Evolutionary conservation across 495 filamentous ascomycete species (phyloP).

Genomic region (Glarea lozoyensis): DNA sequence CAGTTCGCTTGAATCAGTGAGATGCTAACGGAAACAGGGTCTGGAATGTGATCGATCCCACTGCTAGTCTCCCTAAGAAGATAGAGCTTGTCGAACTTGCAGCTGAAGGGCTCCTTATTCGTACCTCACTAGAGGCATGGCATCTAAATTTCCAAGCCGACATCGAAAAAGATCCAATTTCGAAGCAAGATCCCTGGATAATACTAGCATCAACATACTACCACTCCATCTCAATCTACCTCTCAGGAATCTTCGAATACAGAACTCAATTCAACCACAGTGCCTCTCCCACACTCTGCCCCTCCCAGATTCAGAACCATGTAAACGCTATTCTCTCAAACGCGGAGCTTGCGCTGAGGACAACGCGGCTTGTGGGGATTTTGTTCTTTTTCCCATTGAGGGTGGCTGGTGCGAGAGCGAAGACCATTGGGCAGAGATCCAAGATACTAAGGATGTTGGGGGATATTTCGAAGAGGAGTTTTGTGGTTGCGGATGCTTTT

Average conservation of each 20-base stretch:
- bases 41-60: not conserved
- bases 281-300: not conserved
- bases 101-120: slow-evolving; percentile 5
- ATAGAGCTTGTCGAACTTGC: not conserved
- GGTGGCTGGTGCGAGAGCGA: slow-evolving; percentile 15
- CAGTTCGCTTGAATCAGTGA: not conserved
- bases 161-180: too few relatives aligned
- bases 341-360: slow-evolving; percentile 2
- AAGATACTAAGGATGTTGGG: slow-evolving; percentile 18
- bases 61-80: not conserved
- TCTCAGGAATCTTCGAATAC: slow-evolving; percentile 18
- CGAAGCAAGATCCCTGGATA: not conserved
- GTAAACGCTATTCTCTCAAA: slow-evolving; percentile 3
- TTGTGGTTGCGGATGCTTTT: slow-evolving; percentile 15
- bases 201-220: slow-evolving; percentile 3
- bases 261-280: not conserved
- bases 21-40: not conserved
- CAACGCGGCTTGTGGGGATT: slow-evolving; percentile 4
- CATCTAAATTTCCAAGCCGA: too few relatives aligned
- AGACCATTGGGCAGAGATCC: slow-evolving; percentile 3
- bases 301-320: slow-evolving; percentile 2
- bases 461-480: slow-evolving; percentile 10
- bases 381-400: slow-evolving; percentile 17
- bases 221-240: slow-evolving; percentile 12
- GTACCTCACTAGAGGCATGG: slow-evolving; percentile 3